Evolutionary conservation across 768 basidiomycete species (phyloP).

Genomic region (Boletus vinaceobasis): DNA sequence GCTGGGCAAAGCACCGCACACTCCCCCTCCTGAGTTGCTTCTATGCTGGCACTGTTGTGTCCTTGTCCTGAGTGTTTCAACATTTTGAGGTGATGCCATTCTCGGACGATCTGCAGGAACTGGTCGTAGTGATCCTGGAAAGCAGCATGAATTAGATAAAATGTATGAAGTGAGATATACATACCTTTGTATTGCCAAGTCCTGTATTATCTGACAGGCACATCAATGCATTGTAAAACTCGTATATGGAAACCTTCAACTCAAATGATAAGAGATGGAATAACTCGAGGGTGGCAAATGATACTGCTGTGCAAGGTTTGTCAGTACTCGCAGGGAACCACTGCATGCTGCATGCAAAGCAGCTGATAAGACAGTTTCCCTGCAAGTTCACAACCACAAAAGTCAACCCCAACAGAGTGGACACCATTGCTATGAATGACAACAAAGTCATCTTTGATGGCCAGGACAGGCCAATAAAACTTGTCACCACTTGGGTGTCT

Average conservation of each 20-base stretch:
- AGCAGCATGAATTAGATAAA: too few relatives aligned
- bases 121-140: background rate
- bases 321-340: background rate
- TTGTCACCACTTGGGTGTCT: background rate
- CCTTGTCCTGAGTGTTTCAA: background rate
- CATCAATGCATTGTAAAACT: background rate
- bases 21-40: background rate
- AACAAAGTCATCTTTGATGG: background rate
- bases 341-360: background rate
- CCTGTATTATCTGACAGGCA: background rate
- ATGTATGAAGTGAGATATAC: too few relatives aligned
- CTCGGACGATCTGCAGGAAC: background rate
- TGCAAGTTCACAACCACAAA: background rate
- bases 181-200: background rate
- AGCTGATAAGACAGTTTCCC: background rate
- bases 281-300: background rate
- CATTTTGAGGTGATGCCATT: background rate
- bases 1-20: background rate
- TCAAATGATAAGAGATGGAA: background rate
- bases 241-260: background rate
- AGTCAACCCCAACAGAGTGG: background rate
- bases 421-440: background rate
- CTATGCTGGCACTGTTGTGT: background rate
- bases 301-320: background rate
- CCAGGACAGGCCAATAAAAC: background rate